A percentile compares a stretch with the other conserved stretches of the same genome.
Evolutionary conservation across 768 basidiomycete genomes (phyloP).

Genomic region (Leccinum boreale): DNA sequence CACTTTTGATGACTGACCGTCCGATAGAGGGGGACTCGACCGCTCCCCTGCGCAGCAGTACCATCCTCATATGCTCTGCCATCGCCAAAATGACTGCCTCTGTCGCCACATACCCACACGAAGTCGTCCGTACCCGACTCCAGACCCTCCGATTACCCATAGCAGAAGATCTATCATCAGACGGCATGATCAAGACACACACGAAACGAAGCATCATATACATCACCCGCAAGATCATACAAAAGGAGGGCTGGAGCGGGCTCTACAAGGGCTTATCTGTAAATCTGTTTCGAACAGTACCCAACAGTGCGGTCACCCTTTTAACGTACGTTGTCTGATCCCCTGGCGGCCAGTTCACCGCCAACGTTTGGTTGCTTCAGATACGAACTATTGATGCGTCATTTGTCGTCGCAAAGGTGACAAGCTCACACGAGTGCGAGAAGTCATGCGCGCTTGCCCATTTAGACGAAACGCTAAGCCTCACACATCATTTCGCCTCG

Average conservation of each 20-base stretch:
- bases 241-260: slow-evolving; percentile 83
- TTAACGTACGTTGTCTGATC: slow-evolving; percentile 37
- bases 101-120: slow-evolving; percentile 95
- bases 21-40: slow-evolving; percentile 29
- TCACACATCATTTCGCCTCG: neutral
- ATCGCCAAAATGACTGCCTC: slow-evolving; percentile 95
- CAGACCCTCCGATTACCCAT: slow-evolving; percentile 80
- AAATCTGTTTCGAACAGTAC: slow-evolving; percentile 92
- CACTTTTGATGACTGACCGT: neutral
- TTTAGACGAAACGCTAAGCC: slow-evolving; percentile 19
- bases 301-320: slow-evolving; percentile 95
- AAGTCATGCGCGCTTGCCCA: neutral
- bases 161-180: slow-evolving; percentile 54
- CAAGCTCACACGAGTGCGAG: neutral
- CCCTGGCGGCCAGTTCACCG: neutral
- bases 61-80: slow-evolving; percentile 89
- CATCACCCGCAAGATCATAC: slow-evolving; percentile 68
- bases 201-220: slow-evolving; percentile 65
- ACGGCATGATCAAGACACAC: slow-evolving; percentile 57
- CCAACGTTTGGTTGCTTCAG: slow-evolving; percentile 8
- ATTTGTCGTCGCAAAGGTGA: slow-evolving; percentile 23
- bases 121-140: slow-evolving; percentile 96
- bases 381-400: slow-evolving; percentile 34
- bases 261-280: slow-evolving; percentile 94
- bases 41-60: slow-evolving; percentile 31